Base-by-base conservation (phyloP, 371 early-diverging fungal genomes). In the Paraphysoderma sedebokerense region DNA sequence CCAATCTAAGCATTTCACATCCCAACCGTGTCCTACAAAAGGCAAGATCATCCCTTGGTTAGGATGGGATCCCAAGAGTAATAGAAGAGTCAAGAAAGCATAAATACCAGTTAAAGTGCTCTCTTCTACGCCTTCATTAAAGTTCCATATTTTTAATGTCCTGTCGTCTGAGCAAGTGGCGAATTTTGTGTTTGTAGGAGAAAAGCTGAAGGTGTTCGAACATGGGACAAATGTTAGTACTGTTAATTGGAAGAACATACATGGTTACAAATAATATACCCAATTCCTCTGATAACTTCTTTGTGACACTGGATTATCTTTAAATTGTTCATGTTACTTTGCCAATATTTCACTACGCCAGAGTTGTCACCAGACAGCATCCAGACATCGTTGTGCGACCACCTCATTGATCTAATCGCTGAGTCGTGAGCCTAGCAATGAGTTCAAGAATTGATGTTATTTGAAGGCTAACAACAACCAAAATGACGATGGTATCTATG, bases 271-370 rank as follows among this genome's bases (percentile, higher is more conserved):
- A 30, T 5, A 28, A 57, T 59, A 38, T 61, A 79, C 81, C 82
- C 67, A 23, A 97, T 50, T 60, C 90, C 99, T 13, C 98, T 71
- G 23, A 99, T 82, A 1, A 88, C 77, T 62, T 92, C 92, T 51
- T 87, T 81, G 63, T 99, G 99, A 0, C 80, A 98, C 48, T 81
- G 75, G 41, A 98, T 76, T 44, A 82, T 75, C 53, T 98, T 92
- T 33, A 99, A 67, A 54, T 97, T 96, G 61, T 91, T 96, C 90
- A 99, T 87, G 51, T 93, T 96, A 35, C 87, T 82, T 62, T 98
- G 95, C 98, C 99, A 99, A 59, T 98, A 99, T 63, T 99, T 99
- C 48, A 99, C 82, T 17, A 82, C 67, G 26, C 99, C 99, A 26
- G 76, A 68, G 53, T 93, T 87, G 60, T 99, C 99, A 6, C 88